phyloP scores from a whole-genome alignment of 441 rosid genomes.

The Euphorbia celastroides region DNA sequence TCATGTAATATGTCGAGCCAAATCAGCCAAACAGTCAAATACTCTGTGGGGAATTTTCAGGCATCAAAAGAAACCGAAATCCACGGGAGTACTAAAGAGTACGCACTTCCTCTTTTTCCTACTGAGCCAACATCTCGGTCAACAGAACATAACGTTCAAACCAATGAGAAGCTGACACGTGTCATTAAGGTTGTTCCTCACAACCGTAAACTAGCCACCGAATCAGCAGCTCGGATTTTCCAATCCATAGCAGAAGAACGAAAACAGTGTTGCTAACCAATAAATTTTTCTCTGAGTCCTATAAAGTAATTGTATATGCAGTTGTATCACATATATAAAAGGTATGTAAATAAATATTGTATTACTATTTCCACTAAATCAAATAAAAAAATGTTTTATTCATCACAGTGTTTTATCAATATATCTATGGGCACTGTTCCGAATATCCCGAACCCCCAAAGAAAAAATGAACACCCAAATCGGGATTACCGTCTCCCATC shows the following conservation, averaged over 20 bases:
- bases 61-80: slow-evolving; percentile 44
- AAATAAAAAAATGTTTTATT: no score
- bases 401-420: no score
- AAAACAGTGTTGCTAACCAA: slow-evolving; percentile 40
- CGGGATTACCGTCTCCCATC: neutral
- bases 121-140: slow-evolving; percentile 24
- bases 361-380: no score
- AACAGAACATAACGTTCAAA: slow-evolving; percentile 35
- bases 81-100: slow-evolving; percentile 51
- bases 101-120: slow-evolving; percentile 48
- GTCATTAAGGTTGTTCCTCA: slow-evolving; percentile 84
- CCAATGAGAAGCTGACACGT: slow-evolving; percentile 23
- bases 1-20: slow-evolving; percentile 38
- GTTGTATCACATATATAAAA: neutral
- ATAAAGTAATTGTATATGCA: slow-evolving; percentile 11
- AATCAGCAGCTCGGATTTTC: slow-evolving; percentile 81
- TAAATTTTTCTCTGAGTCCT: neutral
- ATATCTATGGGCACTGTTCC: no score
- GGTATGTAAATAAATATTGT: slow-evolving; percentile 14
- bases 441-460: slow-evolving; percentile 11
- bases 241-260: slow-evolving; percentile 81
- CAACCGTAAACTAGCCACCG: slow-evolving; percentile 65
- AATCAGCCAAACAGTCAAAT: slow-evolving; percentile 36
- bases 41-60: slow-evolving; percentile 25
- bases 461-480: neutral